These are phyloP conservation scores for Trichodelitschia bisporula DNA, from an alignment of 495 filamentous ascomycete genomes.

Conservation along the genomic window DNA sequence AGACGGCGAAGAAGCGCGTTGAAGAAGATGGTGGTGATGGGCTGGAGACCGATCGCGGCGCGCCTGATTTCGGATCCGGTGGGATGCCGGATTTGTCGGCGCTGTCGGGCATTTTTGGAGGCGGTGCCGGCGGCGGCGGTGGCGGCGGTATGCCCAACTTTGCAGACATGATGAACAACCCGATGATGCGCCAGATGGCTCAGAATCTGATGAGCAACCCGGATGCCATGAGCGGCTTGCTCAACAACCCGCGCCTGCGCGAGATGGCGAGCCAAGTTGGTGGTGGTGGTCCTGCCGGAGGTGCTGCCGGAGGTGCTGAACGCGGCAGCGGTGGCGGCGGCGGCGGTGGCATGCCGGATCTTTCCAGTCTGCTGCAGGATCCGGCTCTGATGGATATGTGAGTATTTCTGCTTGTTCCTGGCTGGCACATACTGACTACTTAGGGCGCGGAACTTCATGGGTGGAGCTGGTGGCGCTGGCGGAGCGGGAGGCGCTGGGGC, in stretches of 20 bases:
- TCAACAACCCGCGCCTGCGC: conserved; percentile 75
- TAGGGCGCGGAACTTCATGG: conserved; percentile 18
- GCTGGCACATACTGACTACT: neutral
- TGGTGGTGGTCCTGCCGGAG: conserved; percentile 18
- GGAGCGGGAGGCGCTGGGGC: conserved; percentile 7
- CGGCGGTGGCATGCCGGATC: conserved; percentile 57
- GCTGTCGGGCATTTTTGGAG: conserved; percentile 49
- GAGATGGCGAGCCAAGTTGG: conserved; percentile 55
- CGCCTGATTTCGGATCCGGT: conserved; percentile 18
- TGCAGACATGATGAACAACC: conserved; percentile 72
- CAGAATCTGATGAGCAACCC: conserved; percentile 95
- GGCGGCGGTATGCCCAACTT: conserved; percentile 78
- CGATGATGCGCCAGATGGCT: conserved; percentile 91
- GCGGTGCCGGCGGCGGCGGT: conserved; percentile 28
- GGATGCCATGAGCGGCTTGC: conserved; percentile 62
- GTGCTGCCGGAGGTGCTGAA: conserved; percentile 17
- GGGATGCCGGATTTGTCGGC: conserved; percentile 25
- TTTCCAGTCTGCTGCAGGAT: conserved; percentile 64
- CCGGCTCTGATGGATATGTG: conserved; percentile 82
- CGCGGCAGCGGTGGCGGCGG: conserved; percentile 27
- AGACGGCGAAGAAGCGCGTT: conserved; percentile 66
- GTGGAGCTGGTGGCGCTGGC: conserved; percentile 1
- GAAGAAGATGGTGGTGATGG: conserved; percentile 36
- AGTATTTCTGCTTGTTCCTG: conserved; percentile 18
- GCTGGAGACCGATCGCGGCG: conserved; percentile 22